Conservation (phyloP, 331 rosid genomes). For the Telfairia occidentalis region DNA sequence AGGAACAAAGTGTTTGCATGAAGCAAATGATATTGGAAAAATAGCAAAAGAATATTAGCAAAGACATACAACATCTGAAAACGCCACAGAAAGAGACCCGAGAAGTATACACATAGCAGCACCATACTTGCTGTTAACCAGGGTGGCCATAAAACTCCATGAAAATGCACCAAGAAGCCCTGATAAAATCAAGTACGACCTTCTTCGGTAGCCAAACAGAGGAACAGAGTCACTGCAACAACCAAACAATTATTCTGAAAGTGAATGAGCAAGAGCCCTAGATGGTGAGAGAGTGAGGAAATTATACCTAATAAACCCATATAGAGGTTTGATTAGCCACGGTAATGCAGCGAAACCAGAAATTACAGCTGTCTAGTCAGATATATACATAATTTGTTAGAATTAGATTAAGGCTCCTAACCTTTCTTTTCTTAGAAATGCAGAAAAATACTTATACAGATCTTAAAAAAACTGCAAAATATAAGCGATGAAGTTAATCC, state of each 20-base stretch:
- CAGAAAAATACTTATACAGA: neutral
- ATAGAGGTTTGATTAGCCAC: constrained; percentile 89
- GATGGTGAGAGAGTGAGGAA: constrained; percentile 6
- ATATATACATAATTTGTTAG: constrained; percentile 29
- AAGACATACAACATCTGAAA: constrained; percentile 92
- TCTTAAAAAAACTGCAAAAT: neutral
- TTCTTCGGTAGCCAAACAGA: constrained; percentile 89
- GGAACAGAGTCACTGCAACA: constrained; percentile 87
- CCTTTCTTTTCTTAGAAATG: neutral
- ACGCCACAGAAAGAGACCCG: constrained; percentile 96
- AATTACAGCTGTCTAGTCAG: constrained; percentile 89
- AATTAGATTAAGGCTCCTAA: neutral
- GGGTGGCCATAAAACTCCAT: constrained; percentile 84
- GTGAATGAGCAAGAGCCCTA: neutral
- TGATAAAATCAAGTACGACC: constrained; percentile 85
- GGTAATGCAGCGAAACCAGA: constrained; percentile 80
- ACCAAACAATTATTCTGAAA: constrained; percentile 16
- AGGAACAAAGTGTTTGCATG: neutral
- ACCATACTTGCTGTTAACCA: constrained; percentile 62
- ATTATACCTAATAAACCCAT: constrained; percentile 84
- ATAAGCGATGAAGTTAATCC: neutral
- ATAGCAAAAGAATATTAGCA: neutral
- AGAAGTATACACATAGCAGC: constrained; percentile 88
- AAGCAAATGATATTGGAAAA: neutral
- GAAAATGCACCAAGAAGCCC: constrained; percentile 95